Evolutionary conservation across 2,329 filamentous ascomycete genomes (phyloP), one percentile per base, ranked within the genome.

Genomic region (Acarospora socialis): DNA sequence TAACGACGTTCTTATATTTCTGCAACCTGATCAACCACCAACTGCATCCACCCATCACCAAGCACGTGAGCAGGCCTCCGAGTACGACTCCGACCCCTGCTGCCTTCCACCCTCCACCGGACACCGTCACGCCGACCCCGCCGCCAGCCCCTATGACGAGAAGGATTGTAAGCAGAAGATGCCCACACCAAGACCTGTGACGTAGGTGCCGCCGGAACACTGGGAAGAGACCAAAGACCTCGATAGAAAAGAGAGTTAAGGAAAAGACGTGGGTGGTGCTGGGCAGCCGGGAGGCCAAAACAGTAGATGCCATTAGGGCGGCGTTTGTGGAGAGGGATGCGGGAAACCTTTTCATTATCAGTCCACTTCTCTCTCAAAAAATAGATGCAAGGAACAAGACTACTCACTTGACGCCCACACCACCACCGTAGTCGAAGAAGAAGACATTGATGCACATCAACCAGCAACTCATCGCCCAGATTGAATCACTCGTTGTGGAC

Each of bases 1-100:
- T 82, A 44, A 98, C 94, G 58, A 95, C 90, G 53, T 95, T 95
- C 65, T 98, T 98, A 59, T 95, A 98, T 60, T 92, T 87, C 58
- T 98, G 90, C 54, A 98, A 56, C 6, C 84, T 81, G 49, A 98
- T 95, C 41, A 98, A 60, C 86, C 90, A 95, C 87, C 86, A 95
- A 51, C 83, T 92, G 53, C 86, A 94, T 8, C 84, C 78, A 2
- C 87, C 90, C 73, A 94, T 92, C 2, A 75, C 76, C 33, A 93
- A 53, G 4, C 76, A 73, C 1, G 80, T 77, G 14, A 83, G 63
- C 7, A 87, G 48, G n/a, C 74, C 70, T 4, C 82, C 82, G 4
- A 92, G 61, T 1, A 87, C 54, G 42, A 82, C 76, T 8, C 90
- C 90, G 3, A 81, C 60, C 15, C 87, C 54, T 17, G 66, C 66